Base-by-base conservation (phyloP, 345 rosid species). In the Rhodamnia rubescens region DNA sequence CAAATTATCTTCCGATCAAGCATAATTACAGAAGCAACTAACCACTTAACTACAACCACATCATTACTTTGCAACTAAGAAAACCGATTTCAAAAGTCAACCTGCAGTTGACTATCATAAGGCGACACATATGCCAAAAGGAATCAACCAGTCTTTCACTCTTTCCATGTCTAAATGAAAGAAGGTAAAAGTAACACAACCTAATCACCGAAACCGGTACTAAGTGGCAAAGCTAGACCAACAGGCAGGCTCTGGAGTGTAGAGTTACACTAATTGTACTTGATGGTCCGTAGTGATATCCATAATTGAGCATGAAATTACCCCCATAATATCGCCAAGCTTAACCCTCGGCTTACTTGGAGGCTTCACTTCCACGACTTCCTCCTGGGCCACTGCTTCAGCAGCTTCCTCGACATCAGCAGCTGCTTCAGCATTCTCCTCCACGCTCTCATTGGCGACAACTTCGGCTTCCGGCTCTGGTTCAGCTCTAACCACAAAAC, bases 261-360 rank as follows among this genome's bases (percentile, higher is more conserved):
- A 0, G 42, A 22, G 64, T 54, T 44, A 26, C 29, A 32, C 84
- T 53, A 50, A 27, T 51, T 29, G 2, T 18, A 52, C 54, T 50
- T 26, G 40, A 24, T 1, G 0, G n/a, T 1, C 32, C 83, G 24
- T 0, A 27, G 56, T 5, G 1, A 29, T 0, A 29, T 8, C 27
- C 84, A 29, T 4, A 47, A n/a, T n/a, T 24, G 2, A 53, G 56
- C 47, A n/a, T 7, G 26, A 47, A 24, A 87, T 86, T 92, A 94
- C 96, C 95, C 94, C 96, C 93, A 94, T 93, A 29, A 94, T 85
- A 21, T 94, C 96, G 29, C 96, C 98, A 82, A 94, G 94, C 91
- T 92, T 92, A 78, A 88, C 75, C 83, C 86, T 87, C 55, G 93
- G 94, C 84, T 90, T 92, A 85, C 91, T 85, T 13, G 94, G 94